These are phyloP conservation scores for Bauhinia variegata DNA, from an alignment of 306 rosid genomes.

Conservation along the genomic window DNA sequence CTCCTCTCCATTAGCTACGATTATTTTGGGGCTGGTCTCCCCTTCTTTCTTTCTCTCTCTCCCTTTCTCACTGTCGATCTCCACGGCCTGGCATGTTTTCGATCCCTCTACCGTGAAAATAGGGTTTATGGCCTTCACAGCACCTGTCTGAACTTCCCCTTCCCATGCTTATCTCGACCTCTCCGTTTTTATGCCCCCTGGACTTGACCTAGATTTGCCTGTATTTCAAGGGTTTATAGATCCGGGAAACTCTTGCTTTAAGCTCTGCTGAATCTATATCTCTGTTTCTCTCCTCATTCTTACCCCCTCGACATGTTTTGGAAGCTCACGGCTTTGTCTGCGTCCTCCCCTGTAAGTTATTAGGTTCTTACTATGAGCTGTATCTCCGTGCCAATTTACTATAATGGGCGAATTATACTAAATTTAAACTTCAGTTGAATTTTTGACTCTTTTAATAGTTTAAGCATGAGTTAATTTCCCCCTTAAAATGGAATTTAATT, in stretches of 20 bases:
- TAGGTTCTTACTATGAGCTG: slow-evolving; percentile 3
- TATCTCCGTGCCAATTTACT: slow-evolving; percentile 22
- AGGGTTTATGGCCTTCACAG: slow-evolving; percentile 71
- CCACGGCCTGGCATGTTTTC: slow-evolving; percentile 63
- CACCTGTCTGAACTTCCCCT: slow-evolving; percentile 21
- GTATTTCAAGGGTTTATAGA: slow-evolving; percentile 57
- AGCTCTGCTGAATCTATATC: slow-evolving; percentile 28
- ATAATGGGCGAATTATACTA: slow-evolving; percentile 24
- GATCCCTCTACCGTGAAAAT: slow-evolving; percentile 66
- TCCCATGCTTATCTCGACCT: slow-evolving; percentile 34
- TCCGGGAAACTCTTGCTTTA: slow-evolving; percentile 54
- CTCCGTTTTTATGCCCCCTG: slow-evolving; percentile 15
- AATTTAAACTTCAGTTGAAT: slow-evolving; percentile 33
- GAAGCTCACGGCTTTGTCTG: slow-evolving; percentile 91
- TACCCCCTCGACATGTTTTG: slow-evolving; percentile 76
- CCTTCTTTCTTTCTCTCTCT: slow-evolving; percentile 27
- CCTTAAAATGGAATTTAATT: slow-evolving; percentile 20
- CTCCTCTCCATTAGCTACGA: slow-evolving; percentile 26
- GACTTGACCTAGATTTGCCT: slow-evolving; percentile 42
- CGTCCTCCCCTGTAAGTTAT: slow-evolving; percentile 90
- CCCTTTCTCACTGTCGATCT: slow-evolving; percentile 49
- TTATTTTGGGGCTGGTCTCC: slow-evolving; percentile 27
- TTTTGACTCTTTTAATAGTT: slow-evolving; percentile 24
- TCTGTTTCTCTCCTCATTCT: slow-evolving; percentile 10
- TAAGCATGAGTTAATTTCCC: slow-evolving; percentile 26